These are phyloP conservation scores for Penicillium lividum DNA, from an alignment of 495 filamentous ascomycete species.

Conservation along the genomic window DNA sequence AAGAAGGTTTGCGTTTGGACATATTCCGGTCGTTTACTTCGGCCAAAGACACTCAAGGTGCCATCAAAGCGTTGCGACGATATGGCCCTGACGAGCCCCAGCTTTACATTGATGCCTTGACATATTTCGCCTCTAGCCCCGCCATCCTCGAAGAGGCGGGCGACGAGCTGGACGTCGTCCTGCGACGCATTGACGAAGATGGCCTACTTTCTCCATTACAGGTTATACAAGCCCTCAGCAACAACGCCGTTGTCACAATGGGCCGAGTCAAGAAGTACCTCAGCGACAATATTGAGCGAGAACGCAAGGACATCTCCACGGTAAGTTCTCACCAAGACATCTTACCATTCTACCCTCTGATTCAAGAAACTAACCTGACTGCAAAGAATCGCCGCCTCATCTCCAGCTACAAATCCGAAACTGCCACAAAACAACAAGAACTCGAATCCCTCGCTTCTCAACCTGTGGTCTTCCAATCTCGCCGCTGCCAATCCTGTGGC, in stretches of 20 bases:
- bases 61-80: conserved; percentile 82
- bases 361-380: background rate
- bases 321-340: conserved; percentile 33
- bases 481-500: conserved; percentile 79
- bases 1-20: conserved; percentile 88
- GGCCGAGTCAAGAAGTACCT: conserved; percentile 95
- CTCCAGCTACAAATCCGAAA: conserved; percentile 82
- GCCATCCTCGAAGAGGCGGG: conserved; percentile 84
- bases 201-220: conserved; percentile 94
- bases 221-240: conserved; percentile 89
- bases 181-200: conserved; percentile 84
- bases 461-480: conserved; percentile 86
- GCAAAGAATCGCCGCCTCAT: conserved; percentile 76
- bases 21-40: conserved; percentile 97
- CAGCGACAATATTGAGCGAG: conserved; percentile 80
- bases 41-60: conserved; percentile 86
- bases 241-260: conserved; percentile 89
- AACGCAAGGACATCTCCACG: conserved; percentile 77
- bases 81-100: conserved; percentile 92
- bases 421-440: conserved; percentile 73
- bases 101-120: conserved; percentile 86
- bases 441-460: conserved; percentile 72
- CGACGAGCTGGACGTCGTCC: conserved; percentile 71
- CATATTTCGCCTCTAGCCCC: conserved; percentile 88
- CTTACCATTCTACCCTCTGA: background rate